Evolutionary conservation across 805 yeast genomes (phyloP).

Genomic region (Cyberlindnera japonica): DNA sequence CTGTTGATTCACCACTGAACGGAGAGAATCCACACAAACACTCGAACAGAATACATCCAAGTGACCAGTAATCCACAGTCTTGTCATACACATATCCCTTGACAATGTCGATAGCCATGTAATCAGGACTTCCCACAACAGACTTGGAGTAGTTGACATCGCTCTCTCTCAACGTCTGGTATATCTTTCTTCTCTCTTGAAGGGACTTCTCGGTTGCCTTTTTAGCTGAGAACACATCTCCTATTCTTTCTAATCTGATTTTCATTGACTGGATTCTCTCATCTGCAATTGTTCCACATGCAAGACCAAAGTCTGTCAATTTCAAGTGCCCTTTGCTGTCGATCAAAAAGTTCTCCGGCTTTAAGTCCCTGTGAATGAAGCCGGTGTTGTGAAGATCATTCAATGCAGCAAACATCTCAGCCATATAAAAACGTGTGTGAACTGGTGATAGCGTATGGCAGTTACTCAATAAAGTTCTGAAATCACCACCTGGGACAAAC

Average conservation of each 20-base stretch:
- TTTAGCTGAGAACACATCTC: constrained; percentile 59
- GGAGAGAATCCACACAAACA: constrained; percentile 97
- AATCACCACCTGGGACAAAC: constrained; percentile 99
- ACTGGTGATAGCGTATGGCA: constrained; percentile 92
- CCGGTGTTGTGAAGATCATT: constrained; percentile 93
- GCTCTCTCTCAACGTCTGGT: constrained; percentile 66
- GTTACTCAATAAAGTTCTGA: constrained; percentile 87
- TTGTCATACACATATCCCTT: constrained; percentile 85
- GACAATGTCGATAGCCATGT: constrained; percentile 96
- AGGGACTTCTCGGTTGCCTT: constrained; percentile 62
- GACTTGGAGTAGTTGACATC: constrained; percentile 90
- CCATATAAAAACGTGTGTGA: constrained; percentile 90
- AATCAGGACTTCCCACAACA: constrained; percentile 97
- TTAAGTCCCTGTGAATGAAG: constrained; percentile 93
- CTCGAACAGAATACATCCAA: constrained; percentile 96
- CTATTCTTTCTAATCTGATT: constrained; percentile 60
- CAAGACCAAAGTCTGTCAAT: constrained; percentile 93
- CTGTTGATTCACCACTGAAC: constrained; percentile 87
- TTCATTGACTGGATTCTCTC: constrained; percentile 94
- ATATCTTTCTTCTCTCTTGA: constrained; percentile 82
- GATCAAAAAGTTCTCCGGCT: constrained; percentile 90
- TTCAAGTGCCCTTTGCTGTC: constrained; percentile 90
- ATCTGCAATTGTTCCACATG: constrained; percentile 91
- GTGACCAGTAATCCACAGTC: constrained; percentile 98
- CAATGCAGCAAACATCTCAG: constrained; percentile 95